Evolutionary conservation across 2,329 filamentous ascomycete species (phyloP).

Genomic region (Cercospora sp.): DNA sequence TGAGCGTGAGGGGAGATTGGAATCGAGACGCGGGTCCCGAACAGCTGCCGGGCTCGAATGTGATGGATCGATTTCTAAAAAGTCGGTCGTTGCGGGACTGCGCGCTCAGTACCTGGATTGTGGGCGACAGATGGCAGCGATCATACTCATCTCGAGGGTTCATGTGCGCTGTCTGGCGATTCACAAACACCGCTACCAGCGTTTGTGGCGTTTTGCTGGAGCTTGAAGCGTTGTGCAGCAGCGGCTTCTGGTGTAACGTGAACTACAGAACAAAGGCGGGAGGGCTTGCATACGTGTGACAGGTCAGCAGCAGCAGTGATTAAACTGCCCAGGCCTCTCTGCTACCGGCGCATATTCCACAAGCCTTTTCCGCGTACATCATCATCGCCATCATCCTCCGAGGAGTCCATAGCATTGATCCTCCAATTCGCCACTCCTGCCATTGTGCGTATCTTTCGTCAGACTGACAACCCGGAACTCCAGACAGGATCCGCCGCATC

Average conservation of each 20-base stretch:
- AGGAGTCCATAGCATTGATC: constrained; percentile 8
- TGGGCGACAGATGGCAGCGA: constrained; percentile 6
- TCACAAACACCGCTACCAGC: constrained; percentile 25
- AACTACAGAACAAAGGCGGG: constrained; percentile 35
- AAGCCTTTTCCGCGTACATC: constrained; percentile 18
- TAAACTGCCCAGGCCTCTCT: constrained; percentile 25
- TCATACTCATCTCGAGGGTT: constrained; percentile 24
- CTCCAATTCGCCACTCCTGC: background rate
- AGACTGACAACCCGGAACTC: background rate
- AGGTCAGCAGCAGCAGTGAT: constrained; percentile 23
- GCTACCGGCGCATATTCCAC: constrained; percentile 21
- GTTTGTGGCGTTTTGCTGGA: constrained; percentile 27
- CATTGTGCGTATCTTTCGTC: background rate
- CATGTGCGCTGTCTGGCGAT: constrained; percentile 26
- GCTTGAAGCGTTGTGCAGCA: constrained; percentile 20
- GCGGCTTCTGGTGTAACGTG: background rate
- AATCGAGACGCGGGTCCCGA: constrained; percentile 5
- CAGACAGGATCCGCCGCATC: constrained; percentile 14
- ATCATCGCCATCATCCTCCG: constrained; percentile 10
- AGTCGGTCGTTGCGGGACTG: constrained; percentile 14
- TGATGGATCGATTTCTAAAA: constrained; percentile 27
- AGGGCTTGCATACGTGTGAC: constrained; percentile 37
- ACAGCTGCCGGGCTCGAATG: constrained; percentile 20
- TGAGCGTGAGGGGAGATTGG: constrained; percentile 17
- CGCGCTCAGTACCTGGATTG: constrained; percentile 1